Conservation (phyloP, 129 eudicot species). For the Saposhnikovia divaricata region DNA sequence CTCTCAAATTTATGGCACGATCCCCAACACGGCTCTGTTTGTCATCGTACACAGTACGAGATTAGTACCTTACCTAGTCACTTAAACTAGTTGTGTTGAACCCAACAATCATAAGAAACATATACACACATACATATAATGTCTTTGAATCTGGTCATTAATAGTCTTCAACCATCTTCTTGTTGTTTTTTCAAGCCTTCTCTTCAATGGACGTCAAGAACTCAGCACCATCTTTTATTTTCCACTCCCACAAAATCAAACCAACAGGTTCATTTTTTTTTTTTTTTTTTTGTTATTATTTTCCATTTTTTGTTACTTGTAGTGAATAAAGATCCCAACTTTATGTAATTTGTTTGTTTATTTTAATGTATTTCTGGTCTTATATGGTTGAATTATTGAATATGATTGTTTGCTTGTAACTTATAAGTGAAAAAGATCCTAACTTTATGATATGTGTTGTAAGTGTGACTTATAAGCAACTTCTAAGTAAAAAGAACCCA, state of each 20-base stretch:
- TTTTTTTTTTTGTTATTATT: too few species aligned
- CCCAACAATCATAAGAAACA: neutral
- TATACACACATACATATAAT: conserved; percentile 19
- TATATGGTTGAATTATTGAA: neutral
- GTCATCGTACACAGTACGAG: neutral
- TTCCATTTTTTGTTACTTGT: neutral
- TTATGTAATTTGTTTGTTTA: neutral
- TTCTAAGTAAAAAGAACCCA: neutral
- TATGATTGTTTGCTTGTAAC: neutral
- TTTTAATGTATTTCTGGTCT: too few species aligned
- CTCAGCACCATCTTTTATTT: conserved; percentile 11
- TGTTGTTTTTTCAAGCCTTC: conserved; percentile 2
- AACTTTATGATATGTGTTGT: neutral
- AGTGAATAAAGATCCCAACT: neutral
- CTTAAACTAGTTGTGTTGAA: neutral
- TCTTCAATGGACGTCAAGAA: conserved; percentile 22
- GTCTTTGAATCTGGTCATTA: conserved; percentile 29
- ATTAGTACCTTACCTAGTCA: neutral
- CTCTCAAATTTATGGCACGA: neutral
- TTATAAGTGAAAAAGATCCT: neutral
- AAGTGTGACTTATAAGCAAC: too few species aligned
- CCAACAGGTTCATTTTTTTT: conserved; percentile 23
- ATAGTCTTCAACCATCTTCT: conserved; percentile 16
- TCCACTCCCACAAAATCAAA: conserved; percentile 2
- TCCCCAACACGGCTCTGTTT: neutral